These are phyloP conservation scores for Termitomyces sp. DNA, from an alignment of 768 basidiomycete species.

Conservation along the genomic window DNA sequence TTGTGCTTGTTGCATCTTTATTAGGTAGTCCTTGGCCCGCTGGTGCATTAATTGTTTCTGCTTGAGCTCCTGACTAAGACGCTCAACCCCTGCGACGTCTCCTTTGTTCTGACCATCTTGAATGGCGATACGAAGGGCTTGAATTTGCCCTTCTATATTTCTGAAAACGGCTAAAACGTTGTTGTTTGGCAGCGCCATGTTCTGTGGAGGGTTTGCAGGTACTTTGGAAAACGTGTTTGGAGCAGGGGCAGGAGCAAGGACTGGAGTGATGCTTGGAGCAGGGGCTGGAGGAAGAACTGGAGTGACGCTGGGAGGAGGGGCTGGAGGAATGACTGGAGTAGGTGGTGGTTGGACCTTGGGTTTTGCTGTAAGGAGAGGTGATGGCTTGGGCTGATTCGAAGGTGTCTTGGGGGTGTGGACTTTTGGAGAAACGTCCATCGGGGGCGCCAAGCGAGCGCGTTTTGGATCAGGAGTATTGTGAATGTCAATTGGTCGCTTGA, in stretches of 20 bases:
- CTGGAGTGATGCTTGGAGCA: background rate
- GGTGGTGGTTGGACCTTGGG: slow-evolving; percentile 14
- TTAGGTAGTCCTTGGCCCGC: slow-evolving; percentile 6
- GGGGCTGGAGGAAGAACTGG: background rate
- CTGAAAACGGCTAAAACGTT: background rate
- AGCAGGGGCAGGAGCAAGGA: background rate
- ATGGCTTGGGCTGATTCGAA: slow-evolving; percentile 20
- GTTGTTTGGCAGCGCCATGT: background rate
- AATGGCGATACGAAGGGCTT: background rate
- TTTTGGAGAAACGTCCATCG: slow-evolving; percentile 20
- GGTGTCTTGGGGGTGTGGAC: slow-evolving; percentile 17
- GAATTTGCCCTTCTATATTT: slow-evolving; percentile 7
- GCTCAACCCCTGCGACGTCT: slow-evolving; percentile 3
- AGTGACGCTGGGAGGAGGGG: slow-evolving; percentile 6
- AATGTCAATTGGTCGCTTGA: slow-evolving; percentile 44
- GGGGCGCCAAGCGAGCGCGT: slow-evolving; percentile 31
- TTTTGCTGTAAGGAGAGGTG: slow-evolving; percentile 17
- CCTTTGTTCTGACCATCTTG: slow-evolving; percentile 11
- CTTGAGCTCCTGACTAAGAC: slow-evolving; percentile 10
- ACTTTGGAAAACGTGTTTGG: background rate
- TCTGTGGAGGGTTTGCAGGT: background rate
- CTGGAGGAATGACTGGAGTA: slow-evolving; percentile 16
- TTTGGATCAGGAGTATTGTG: slow-evolving; percentile 40
- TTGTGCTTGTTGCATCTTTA: slow-evolving; percentile 3
- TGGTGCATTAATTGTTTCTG: slow-evolving; percentile 5